phyloP scores from a whole-genome alignment of 495 filamentous ascomycete species.

The Aspergillus leporis region DNA sequence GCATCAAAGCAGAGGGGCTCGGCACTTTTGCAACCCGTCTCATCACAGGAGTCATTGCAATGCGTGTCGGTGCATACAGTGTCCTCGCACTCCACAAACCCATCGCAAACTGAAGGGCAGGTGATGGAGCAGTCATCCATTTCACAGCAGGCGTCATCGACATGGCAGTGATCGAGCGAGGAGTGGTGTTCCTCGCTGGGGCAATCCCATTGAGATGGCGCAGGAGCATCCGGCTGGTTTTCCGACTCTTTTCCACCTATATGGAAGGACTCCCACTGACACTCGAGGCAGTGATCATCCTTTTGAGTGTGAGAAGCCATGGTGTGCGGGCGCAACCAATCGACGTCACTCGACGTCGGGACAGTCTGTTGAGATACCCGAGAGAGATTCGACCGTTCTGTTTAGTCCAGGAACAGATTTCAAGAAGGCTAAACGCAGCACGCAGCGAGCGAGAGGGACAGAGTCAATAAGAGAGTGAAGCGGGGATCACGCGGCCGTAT shows the following conservation, averaged over 20 bases:
- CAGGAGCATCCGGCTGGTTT: slow-evolving; percentile 20
- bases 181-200: slow-evolving; percentile 31
- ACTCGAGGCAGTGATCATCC: slow-evolving; percentile 46
- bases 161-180: slow-evolving; percentile 28
- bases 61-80: slow-evolving; percentile 43
- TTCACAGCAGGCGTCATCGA: slow-evolving; percentile 45
- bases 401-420: not conserved
- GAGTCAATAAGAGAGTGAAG: not conserved
- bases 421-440: not conserved
- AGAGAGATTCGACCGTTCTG: not conserved
- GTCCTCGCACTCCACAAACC: slow-evolving; percentile 47
- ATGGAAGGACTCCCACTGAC: slow-evolving; percentile 45
- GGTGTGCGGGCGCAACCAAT: slow-evolving; percentile 15
- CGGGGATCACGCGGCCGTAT: not conserved
- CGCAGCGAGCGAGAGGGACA: not conserved
- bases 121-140: slow-evolving; percentile 44
- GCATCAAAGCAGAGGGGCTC: slow-evolving; percentile 44
- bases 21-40: slow-evolving; percentile 30
- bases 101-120: slow-evolving; percentile 45
- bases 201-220: slow-evolving; percentile 35
- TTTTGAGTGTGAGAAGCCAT: slow-evolving; percentile 39
- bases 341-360: slow-evolving; percentile 5
- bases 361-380: slow-evolving; percentile 17
- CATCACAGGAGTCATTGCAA: slow-evolving; percentile 31
- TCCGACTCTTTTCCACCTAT: slow-evolving; percentile 34